Percentiles rank a stretch among this genome's conserved stretches.
These are phyloP conservation scores for Lipomyces spencermartinsiae DNA, from an alignment of 805 yeast genomes.

Conservation along the genomic window DNA sequence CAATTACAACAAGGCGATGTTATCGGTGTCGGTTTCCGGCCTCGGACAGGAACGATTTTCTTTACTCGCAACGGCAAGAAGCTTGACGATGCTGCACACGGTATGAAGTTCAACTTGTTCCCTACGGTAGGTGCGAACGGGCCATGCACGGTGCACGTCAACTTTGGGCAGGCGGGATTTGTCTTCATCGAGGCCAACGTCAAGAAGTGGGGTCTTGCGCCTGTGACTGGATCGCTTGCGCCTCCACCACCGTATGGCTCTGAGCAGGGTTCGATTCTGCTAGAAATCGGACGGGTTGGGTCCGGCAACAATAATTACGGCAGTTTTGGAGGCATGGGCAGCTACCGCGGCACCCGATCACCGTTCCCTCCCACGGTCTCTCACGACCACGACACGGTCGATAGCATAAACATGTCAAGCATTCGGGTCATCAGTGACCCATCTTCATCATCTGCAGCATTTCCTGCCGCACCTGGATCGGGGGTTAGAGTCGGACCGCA, in stretches of 20 bases:
- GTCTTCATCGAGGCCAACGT: constrained; percentile 92
- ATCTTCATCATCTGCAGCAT: constrained; percentile 13
- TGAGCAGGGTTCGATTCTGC: constrained; percentile 74
- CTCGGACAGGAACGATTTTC: constrained; percentile 82
- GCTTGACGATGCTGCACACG: constrained; percentile 76
- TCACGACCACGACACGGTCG: constrained; percentile 21
- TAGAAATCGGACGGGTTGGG: constrained; percentile 53
- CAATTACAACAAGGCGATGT: constrained; percentile 81
- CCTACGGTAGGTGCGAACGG: constrained; percentile 92
- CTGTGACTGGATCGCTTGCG: constrained; percentile 81
- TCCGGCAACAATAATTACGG: constrained; percentile 7
- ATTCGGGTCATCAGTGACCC: constrained; percentile 9
- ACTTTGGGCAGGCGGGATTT: constrained; percentile 86
- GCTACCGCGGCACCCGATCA: constrained; percentile 19
- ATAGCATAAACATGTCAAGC: constrained; percentile 17
- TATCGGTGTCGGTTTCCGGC: constrained; percentile 87
- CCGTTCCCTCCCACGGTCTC: constrained; percentile 28
- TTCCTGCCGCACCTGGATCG: constrained; percentile 2
- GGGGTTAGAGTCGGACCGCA: not conserved
- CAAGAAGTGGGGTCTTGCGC: constrained; percentile 96
- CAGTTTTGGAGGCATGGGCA: constrained; percentile 16
- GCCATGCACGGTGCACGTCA: constrained; percentile 82
- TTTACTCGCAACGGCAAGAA: constrained; percentile 95
- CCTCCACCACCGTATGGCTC: constrained; percentile 94
- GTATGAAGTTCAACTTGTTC: constrained; percentile 73